Conservation (phyloP, 441 rosid species). For the Euphorbia celastroides region DNA sequence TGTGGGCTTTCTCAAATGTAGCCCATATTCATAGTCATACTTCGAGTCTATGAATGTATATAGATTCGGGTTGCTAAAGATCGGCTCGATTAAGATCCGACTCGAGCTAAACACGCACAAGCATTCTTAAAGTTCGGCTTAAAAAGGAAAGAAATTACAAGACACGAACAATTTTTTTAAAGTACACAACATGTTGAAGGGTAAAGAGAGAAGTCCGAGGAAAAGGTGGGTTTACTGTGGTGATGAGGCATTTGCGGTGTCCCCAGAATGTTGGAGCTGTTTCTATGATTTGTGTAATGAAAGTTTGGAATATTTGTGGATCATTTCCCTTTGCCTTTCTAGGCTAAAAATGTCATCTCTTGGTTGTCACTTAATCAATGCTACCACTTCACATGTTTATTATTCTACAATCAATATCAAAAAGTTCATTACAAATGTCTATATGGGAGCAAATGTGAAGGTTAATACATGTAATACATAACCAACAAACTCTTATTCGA, state of each 20-base stretch:
- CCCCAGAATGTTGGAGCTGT: slow-evolving; percentile 5
- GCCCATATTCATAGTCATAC: background rate
- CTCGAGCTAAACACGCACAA: too few species aligned
- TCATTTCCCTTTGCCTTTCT: background rate
- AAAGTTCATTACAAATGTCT: too few species aligned
- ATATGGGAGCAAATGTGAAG: too few species aligned
- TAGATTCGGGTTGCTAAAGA: too few species aligned
- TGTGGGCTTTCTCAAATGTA: background rate
- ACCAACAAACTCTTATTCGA: too few species aligned
- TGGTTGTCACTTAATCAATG: background rate
- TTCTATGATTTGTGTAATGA: background rate
- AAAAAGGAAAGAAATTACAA: too few species aligned
- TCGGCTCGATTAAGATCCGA: too few species aligned
- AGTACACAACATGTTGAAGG: background rate
- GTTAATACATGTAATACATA: too few species aligned
- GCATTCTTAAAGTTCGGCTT: too few species aligned
- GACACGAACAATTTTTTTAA: too few species aligned
- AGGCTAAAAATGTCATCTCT: background rate
- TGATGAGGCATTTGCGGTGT: background rate
- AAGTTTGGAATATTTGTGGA: background rate
- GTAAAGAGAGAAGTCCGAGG: background rate
- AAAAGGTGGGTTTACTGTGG: slow-evolving; percentile 6
- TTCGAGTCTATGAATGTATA: too few species aligned
- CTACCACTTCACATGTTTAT: background rate
- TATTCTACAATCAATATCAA: too few species aligned